Percentiles rank a stretch among this genome's conserved stretches.
These are phyloP conservation scores for Lentinus brumalis DNA, from an alignment of 768 basidiomycete species.

Conservation along the genomic window DNA sequence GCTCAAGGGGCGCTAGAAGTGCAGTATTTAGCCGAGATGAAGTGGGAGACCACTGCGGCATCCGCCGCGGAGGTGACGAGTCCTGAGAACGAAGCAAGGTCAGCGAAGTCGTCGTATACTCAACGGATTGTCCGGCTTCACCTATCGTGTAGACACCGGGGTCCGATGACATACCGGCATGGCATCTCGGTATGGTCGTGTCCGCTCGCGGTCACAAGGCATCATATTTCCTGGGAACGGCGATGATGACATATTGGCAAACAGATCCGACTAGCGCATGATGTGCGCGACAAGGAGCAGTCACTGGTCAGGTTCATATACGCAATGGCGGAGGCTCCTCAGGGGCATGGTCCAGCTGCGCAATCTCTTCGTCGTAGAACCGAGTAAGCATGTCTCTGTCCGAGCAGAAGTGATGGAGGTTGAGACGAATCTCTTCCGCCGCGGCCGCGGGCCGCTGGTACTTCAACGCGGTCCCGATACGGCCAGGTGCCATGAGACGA, in stretches of 20 bases:
- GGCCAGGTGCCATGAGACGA: slow-evolving; percentile 72
- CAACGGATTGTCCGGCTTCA: neutral
- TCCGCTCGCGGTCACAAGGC: neutral
- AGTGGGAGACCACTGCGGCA: neutral
- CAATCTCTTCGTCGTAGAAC: slow-evolving; percentile 78
- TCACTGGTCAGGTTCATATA: slow-evolving; percentile 30
- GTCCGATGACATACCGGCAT: neutral
- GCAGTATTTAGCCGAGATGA: too few relatives aligned
- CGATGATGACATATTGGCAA: neutral
- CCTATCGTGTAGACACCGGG: slow-evolving; percentile 1
- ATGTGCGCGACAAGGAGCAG: neutral
- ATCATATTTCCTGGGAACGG: neutral
- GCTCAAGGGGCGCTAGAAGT: too few relatives aligned
- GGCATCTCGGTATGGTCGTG: neutral
- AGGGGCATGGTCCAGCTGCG: slow-evolving; percentile 43
- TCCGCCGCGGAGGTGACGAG: neutral
- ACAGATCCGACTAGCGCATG: neutral
- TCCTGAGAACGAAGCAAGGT: slow-evolving; percentile 1
- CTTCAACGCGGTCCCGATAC: slow-evolving; percentile 57
- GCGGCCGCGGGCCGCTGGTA: slow-evolving; percentile 55
- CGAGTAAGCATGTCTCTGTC: slow-evolving; percentile 51
- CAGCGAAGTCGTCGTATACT: neutral
- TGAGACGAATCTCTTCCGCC: slow-evolving; percentile 62
- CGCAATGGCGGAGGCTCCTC: slow-evolving; percentile 60
- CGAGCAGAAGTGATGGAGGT: slow-evolving; percentile 66